These are phyloP conservation scores for Simmondsia chinensis DNA, from an alignment of 148 eudicot species.

Conservation along the genomic window DNA sequence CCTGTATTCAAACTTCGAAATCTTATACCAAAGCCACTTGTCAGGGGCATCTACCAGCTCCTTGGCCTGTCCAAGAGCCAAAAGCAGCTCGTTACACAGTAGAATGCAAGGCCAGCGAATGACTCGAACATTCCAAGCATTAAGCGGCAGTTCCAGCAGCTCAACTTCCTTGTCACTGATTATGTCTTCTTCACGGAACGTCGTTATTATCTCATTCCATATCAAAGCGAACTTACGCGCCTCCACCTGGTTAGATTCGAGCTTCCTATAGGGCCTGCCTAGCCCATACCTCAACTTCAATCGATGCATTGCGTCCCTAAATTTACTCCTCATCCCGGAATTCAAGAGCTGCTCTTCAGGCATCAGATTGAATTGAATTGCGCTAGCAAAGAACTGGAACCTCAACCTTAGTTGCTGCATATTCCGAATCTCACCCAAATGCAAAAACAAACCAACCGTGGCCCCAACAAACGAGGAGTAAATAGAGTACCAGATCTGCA, in stretches of 20 bases:
- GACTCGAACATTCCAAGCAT: constrained; percentile 75
- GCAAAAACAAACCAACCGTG: constrained; percentile 68
- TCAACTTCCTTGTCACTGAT: constrained; percentile 69
- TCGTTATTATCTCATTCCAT: constrained; percentile 82
- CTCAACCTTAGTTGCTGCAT: constrained; percentile 88
- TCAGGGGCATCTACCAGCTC: constrained; percentile 91
- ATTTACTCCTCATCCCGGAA: constrained; percentile 53
- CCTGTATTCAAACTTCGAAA: constrained; percentile 76
- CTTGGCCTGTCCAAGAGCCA: constrained; percentile 86
- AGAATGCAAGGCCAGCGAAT: constrained; percentile 92
- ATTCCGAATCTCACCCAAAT: constrained; percentile 87
- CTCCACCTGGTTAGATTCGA: constrained; percentile 87
- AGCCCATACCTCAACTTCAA: constrained; percentile 84
- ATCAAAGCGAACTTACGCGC: constrained; percentile 84
- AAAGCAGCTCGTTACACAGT: constrained; percentile 84
- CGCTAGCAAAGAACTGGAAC: constrained; percentile 91
- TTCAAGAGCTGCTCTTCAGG: constrained; percentile 83
- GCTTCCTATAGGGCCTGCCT: constrained; percentile 78
- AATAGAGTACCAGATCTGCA: constrained; percentile 91
- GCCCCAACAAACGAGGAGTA: constrained; percentile 85
- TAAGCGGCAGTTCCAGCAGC: constrained; percentile 85
- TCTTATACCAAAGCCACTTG: constrained; percentile 83
- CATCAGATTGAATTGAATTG: constrained; percentile 92
- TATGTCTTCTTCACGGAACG: constrained; percentile 87
- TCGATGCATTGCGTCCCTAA: constrained; percentile 57